These are phyloP conservation scores for Paracoccidioides brasiliensis DNA, from an alignment of 2,329 filamentous ascomycete species.

Conservation along the genomic window DNA sequence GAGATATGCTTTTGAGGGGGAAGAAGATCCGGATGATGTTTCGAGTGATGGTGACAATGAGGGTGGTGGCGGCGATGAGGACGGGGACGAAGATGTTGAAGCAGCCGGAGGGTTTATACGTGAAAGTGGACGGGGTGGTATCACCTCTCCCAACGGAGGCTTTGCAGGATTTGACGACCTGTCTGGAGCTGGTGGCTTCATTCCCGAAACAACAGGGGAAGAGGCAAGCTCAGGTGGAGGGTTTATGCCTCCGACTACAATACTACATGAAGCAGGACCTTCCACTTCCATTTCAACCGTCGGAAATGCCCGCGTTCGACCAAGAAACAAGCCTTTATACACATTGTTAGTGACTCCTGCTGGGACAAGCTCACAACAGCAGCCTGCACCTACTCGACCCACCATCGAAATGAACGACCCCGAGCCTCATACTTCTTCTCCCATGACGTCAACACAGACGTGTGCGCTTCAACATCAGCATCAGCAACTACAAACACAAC, in stretches of 20 bases:
- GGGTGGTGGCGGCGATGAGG: conserved; percentile 5
- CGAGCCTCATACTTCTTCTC: not conserved
- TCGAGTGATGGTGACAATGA: conserved; percentile 19
- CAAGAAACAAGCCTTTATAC: not conserved
- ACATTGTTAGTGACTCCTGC: not conserved
- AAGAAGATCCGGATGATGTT: conserved; percentile 25
- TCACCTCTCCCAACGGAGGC: not conserved
- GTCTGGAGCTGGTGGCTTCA: conserved; percentile 11
- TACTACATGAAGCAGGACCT: not conserved
- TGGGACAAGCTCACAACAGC: not conserved
- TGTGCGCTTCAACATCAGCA: not conserved
- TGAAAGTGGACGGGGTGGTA: conserved; percentile 11
- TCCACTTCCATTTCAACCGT: not conserved
- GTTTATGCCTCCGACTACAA: conserved; percentile 9
- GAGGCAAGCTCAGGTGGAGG: conserved; percentile 8
- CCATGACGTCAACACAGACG: not conserved
- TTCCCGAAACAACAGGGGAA: conserved; percentile 12
- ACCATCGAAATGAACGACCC: not conserved
- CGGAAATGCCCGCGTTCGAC: not conserved
- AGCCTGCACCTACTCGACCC: not conserved
- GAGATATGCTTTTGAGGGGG: conserved; percentile 34
- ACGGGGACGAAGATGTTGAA: conserved; percentile 10
- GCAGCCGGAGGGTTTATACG: conserved; percentile 28
- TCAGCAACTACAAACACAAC: not conserved
- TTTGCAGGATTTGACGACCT: conserved; percentile 10